These are phyloP conservation scores for Rhodofomes roseus DNA, from an alignment of 1,284 basidiomycete species.

Conservation along the genomic window DNA sequence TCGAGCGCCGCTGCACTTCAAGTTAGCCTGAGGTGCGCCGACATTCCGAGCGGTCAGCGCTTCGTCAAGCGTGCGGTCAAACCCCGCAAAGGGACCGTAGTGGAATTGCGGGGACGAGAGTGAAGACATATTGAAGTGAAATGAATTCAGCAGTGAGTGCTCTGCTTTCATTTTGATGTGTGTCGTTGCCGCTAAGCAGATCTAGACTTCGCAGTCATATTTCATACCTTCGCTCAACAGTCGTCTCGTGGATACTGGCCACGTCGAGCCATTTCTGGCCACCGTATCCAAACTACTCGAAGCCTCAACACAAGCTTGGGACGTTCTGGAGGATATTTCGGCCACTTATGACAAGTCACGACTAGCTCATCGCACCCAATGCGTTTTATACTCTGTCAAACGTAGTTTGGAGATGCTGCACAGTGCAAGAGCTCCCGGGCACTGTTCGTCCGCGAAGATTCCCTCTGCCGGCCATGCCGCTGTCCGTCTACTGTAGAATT, in stretches of 20 bases:
- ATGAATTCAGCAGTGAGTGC: neutral
- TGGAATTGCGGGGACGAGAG: slow-evolving; percentile 17
- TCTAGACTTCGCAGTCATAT: no score
- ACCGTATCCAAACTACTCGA: neutral
- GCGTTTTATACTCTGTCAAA: neutral
- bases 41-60: neutral
- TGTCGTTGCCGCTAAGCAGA: neutral
- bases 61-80: slow-evolving; percentile 16
- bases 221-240: no score
- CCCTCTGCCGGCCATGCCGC: neutral
- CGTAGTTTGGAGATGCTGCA: slow-evolving; percentile 2
- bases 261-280: neutral
- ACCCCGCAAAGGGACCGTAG: slow-evolving; percentile 19
- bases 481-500: neutral
- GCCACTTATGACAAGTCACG: neutral
- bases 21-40: neutral
- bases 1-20: neutral
- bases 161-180: neutral
- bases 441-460: neutral
- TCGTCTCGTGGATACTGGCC: neutral
- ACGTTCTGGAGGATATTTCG: neutral
- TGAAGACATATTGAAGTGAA: neutral
- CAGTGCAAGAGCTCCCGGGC: neutral
- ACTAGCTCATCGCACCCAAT: neutral
- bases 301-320: neutral